A percentile compares a stretch with the other conserved stretches of the same genome.
phyloP scores from a whole-genome alignment of 129 eudicot genomes.

The Flaveria brownii region DNA sequence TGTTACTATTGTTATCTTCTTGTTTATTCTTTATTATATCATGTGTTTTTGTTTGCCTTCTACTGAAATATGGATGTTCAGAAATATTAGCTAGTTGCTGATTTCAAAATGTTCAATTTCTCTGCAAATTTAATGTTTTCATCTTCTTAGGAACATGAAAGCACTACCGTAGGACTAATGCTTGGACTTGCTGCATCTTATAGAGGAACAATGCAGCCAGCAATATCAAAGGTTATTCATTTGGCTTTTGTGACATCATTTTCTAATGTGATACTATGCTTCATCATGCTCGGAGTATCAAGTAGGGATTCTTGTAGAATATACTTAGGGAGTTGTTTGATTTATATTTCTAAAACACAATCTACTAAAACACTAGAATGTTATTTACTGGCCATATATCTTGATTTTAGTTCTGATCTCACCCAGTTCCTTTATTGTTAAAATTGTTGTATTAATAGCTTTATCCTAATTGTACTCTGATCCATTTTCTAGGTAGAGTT shows the following conservation, averaged over 20 bases:
- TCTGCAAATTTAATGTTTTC: slow-evolving; percentile 10
- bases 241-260: slow-evolving; percentile 15
- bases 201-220: slow-evolving; percentile 96
- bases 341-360: background rate
- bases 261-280: slow-evolving; percentile 10
- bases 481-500: slow-evolving; percentile 4
- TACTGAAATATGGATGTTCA: slow-evolving; percentile 7
- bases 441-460: slow-evolving; percentile 3
- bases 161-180: slow-evolving; percentile 93
- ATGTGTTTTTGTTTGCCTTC: slow-evolving; percentile 1
- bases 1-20: slow-evolving; percentile 13
- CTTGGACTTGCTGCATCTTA: slow-evolving; percentile 99
- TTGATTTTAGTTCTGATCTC: background rate
- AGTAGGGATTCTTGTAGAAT: background rate
- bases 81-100: slow-evolving; percentile 14
- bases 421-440: background rate
- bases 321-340: slow-evolving; percentile 10
- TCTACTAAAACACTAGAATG: background rate
- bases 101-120: slow-evolving; percentile 5
- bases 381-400: background rate
- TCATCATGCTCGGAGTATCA: slow-evolving; percentile 6
- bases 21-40: slow-evolving; percentile 7
- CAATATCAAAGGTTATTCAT: slow-evolving; percentile 73
- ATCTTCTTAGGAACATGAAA: slow-evolving; percentile 74
- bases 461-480: background rate